phyloP scores from a whole-genome alignment of 225 moss, liverwort and hornwort species.

The Physcomitrium patens region DNA sequence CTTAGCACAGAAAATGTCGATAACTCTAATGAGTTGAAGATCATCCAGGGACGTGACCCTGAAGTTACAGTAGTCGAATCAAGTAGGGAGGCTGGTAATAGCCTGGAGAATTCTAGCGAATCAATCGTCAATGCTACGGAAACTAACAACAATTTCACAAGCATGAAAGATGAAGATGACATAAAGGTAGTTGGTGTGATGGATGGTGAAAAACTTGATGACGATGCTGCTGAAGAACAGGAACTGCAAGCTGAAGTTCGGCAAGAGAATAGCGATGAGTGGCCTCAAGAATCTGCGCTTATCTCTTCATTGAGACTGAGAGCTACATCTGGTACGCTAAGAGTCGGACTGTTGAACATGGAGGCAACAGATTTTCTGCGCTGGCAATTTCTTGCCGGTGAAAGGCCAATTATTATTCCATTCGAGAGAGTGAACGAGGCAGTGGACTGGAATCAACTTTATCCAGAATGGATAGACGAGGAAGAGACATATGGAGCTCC shows the following conservation, averaged over 20 bases:
- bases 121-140: neutral
- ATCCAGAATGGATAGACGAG: constrained; percentile 82
- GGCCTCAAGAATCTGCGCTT: constrained; percentile 38
- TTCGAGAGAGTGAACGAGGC: constrained; percentile 47
- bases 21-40: constrained; percentile 17
- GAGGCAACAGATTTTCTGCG: constrained; percentile 49
- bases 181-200: neutral
- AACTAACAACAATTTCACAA: constrained; percentile 8
- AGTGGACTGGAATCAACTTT: constrained; percentile 62
- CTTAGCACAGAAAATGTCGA: neutral
- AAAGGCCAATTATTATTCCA: constrained; percentile 39
- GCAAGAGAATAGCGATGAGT: constrained; percentile 23
- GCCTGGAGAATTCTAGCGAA: neutral
- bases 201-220: constrained; percentile 8
- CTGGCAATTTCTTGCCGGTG: constrained; percentile 57
- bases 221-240: constrained; percentile 18
- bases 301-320: constrained; percentile 34
- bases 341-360: constrained; percentile 66
- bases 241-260: constrained; percentile 21
- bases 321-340: constrained; percentile 39
- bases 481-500: constrained; percentile 37
- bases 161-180: constrained; percentile 17
- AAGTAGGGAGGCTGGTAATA: neutral
- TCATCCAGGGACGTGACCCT: constrained; percentile 1
- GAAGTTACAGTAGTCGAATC: constrained; percentile 3